Evolutionary conservation across 108 stramenopile genomes (phyloP), one percentile per base, ranked within the genome.

Genomic region (Skeletonema menzelii): DNA sequence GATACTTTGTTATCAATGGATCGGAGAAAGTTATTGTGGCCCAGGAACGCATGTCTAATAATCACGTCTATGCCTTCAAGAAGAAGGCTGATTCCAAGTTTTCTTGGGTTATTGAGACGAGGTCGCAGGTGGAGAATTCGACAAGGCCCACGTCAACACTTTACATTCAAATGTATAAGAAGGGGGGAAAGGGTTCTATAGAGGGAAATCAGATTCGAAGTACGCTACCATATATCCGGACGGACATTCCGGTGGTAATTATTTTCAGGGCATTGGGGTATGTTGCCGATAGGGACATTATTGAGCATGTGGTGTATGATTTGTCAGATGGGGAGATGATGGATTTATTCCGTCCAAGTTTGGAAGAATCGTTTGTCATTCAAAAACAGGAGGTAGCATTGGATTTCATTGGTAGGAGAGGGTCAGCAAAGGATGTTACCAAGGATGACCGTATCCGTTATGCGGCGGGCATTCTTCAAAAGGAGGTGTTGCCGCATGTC

Each of bases 1-100:
- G 99, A 14, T 99, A 99, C 86, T 99, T 99, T 85, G 93, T 99
- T 35, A 97, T 99, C 75, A 99, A 99, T 74, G 99, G 99, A 11
- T 90, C 91, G 27, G 99, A 99, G 77, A 99, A 98, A 84, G 99
- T 99, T 61, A 96, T 99, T 56, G 93, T 99, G 69, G 98, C 98
- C 0, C 97, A 98, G 73, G 99, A 99, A 76, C 95, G 98, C 53
- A 95, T 99, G 86, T 87, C 87, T 67, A 98, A 98, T 77, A 99
- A 99, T 87, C 96, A 98, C 70, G 98, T 99, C 14, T 99, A 99
- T 84, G 95, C 95, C 30, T 99, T 99, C 76, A 75, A 87, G 70
- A 97, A 97, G 96, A 96, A 97, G 73, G 96, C 97, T 73, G 96
- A 97, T 14, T 81, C 84, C 74, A 99, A 99, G 73, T 97, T 93